Evolutionary conservation across 495 filamentous ascomycete genomes (phyloP).

Genomic region (Bacidia gigantensis): DNA sequence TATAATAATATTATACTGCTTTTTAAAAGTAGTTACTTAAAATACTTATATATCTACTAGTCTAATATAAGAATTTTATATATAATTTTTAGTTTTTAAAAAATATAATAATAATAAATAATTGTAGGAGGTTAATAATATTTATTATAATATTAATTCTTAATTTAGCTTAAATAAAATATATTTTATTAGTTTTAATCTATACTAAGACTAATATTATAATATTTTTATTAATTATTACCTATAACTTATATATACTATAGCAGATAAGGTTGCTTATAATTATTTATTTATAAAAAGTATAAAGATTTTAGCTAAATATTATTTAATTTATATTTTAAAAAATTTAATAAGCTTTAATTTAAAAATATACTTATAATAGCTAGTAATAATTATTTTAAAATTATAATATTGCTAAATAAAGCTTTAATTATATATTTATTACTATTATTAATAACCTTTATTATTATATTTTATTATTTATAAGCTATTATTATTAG

Average conservation of each 20-base stretch:
- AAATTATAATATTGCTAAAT: neutral
- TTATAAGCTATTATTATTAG: neutral
- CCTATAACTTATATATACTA: no score
- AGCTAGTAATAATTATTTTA: neutral
- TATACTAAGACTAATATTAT: no score
- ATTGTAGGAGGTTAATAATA: neutral
- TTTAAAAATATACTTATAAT: neutral
- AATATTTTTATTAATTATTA: no score
- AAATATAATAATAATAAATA: neutral
- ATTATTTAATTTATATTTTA: neutral
- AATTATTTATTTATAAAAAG: neutral
- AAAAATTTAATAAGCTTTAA: neutral
- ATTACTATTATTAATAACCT: neutral
- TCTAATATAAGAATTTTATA: neutral
- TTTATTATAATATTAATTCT: neutral
- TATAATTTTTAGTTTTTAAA: neutral
- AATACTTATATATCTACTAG: neutral
- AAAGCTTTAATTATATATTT: neutral
- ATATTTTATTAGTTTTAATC: no score
- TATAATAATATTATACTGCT: neutral
- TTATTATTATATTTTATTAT: neutral
- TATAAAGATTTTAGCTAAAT: neutral
- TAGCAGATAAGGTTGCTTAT: neutral
- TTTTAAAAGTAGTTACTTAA: neutral
- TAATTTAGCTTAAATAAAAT: no score